phyloP scores from a whole-genome alignment of 306 rosid genomes.

The Cicer bijugum region DNA sequence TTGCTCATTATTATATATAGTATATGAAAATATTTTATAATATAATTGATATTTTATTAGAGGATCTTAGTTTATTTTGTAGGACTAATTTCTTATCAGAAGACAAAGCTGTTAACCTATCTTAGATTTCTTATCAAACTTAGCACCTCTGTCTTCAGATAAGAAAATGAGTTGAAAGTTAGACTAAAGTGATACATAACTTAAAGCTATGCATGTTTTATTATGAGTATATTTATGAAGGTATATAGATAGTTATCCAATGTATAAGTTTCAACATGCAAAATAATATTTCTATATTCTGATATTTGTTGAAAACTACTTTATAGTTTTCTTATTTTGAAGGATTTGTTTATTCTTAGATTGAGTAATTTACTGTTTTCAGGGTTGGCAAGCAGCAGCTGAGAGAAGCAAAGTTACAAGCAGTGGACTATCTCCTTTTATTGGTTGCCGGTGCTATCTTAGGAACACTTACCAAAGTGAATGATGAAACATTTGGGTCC shows the following conservation, averaged over 20 bases:
- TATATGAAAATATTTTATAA: not conserved
- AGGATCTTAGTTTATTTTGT: not conserved
- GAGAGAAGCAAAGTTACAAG: conserved; percentile 60
- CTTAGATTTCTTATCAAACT: conserved; percentile 20
- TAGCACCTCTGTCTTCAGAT: not conserved
- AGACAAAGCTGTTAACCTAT: no score
- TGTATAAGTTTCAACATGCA: conserved; percentile 13
- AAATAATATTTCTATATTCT: not conserved
- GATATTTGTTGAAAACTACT: not conserved
- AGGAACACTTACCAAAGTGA: conserved; percentile 68
- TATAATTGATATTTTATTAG: not conserved
- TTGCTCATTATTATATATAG: not conserved
- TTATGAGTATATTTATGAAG: not conserved
- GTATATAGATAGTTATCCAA: not conserved
- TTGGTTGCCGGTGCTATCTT: conserved; percentile 72
- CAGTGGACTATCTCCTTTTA: conserved; percentile 68
- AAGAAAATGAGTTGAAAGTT: not conserved
- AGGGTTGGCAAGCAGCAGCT: conserved; percentile 69
- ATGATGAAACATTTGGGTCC: conserved; percentile 64
- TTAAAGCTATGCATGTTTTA: not conserved
- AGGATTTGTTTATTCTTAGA: conserved; percentile 26
- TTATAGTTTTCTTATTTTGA: not conserved
- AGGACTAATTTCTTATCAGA: no score
- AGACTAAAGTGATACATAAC: not conserved
- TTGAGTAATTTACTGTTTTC: conserved; percentile 45